Evolutionary conservation across 305 asterid genomes (phyloP).

Genomic region (Fraxinus greggii): DNA sequence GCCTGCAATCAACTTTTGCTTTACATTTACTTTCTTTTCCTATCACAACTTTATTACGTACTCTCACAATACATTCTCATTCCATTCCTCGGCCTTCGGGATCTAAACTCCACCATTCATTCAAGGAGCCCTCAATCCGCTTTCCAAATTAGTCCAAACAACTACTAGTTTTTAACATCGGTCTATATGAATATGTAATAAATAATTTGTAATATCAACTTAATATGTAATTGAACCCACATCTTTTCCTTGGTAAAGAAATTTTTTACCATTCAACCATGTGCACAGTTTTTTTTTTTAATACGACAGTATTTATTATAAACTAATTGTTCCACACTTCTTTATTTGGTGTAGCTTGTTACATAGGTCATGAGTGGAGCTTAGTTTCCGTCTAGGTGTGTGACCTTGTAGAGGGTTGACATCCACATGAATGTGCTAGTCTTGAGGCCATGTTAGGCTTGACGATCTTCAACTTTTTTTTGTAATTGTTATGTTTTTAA

Average conservation of each 20-base stretch:
- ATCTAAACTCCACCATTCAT: conserved; percentile 10
- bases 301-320: too few species aligned
- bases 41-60: conserved; percentile 22
- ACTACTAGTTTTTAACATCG: background rate
- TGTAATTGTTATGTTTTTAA: background rate
- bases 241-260: too few species aligned
- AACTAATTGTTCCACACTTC: too few species aligned
- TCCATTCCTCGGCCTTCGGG: conserved; percentile 32
- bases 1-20: conserved; percentile 26
- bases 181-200: background rate
- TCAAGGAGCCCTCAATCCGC: background rate
- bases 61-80: conserved; percentile 13
- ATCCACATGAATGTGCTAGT: background rate
- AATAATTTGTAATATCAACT: too few species aligned
- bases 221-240: background rate
- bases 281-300: too few species aligned
- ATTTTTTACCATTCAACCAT: too few species aligned
- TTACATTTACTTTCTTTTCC: conserved; percentile 14
- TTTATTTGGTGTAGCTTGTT: too few species aligned
- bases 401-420: background rate
- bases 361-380: too few species aligned
- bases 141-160: background rate
- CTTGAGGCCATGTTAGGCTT: background rate
- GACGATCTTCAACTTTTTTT: background rate
- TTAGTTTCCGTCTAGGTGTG: too few species aligned